A percentile compares a stretch with the other conserved stretches of the same genome.
phyloP scores from a whole-genome alignment of 495 filamentous ascomycete species.

The Aspergillus homomorphus region DNA sequence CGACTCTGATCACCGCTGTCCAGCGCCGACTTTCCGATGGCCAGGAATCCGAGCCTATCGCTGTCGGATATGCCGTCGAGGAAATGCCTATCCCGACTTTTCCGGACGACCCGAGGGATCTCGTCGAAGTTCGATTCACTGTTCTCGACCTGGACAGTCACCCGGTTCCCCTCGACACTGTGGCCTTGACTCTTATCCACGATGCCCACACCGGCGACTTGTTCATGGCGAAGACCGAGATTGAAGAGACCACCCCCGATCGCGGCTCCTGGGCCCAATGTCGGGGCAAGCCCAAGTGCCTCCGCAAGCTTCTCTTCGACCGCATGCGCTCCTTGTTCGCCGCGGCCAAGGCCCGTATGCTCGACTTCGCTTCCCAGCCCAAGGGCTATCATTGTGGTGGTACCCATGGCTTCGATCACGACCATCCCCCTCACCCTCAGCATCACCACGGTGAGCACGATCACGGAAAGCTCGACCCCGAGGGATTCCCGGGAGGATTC shows the following conservation, averaged over 20 bases:
- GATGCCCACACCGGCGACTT: slow-evolving; percentile 31
- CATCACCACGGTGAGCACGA: slow-evolving; percentile 4
- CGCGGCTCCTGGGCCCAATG: slow-evolving; percentile 41
- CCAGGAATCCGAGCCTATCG: slow-evolving; percentile 33
- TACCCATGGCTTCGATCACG: slow-evolving; percentile 14
- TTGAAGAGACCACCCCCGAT: slow-evolving; percentile 36
- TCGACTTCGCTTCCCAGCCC: slow-evolving; percentile 29
- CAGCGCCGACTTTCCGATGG: slow-evolving; percentile 36
- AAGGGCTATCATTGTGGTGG: slow-evolving; percentile 32
- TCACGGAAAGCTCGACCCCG: slow-evolving; percentile 9
- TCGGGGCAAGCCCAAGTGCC: slow-evolving; percentile 39
- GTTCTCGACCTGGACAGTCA: slow-evolving; percentile 49
- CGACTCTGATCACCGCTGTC: slow-evolving; percentile 33
- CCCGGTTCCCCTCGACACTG: slow-evolving; percentile 48
- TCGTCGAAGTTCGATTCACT: slow-evolving; percentile 43
- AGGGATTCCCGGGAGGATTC: slow-evolving; percentile 6
- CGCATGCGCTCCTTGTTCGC: slow-evolving; percentile 40
- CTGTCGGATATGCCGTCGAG: slow-evolving; percentile 44
- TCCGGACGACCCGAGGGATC: slow-evolving; percentile 29
- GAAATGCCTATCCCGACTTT: slow-evolving; percentile 34
- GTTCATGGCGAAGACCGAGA: slow-evolving; percentile 35
- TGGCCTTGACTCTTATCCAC: slow-evolving; percentile 43
- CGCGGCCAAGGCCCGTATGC: slow-evolving; percentile 39
- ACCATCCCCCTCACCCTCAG: slow-evolving; percentile 14
- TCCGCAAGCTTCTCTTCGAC: slow-evolving; percentile 36